phyloP scores from a whole-genome alignment of 108 stramenopile genomes.

The Nitzschia sp. region DNA sequence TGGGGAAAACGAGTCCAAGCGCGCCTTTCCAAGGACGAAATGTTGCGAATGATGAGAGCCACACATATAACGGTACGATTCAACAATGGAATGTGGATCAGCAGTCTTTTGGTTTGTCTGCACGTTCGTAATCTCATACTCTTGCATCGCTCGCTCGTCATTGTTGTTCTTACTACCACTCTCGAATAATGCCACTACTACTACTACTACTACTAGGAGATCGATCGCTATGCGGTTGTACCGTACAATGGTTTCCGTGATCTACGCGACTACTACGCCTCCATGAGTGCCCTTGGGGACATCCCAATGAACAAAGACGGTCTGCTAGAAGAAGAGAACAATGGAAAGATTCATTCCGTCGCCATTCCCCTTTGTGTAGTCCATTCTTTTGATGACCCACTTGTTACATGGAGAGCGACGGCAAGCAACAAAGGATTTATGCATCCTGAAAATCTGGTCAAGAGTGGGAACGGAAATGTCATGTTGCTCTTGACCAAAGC shows the following conservation, averaged over 20 bases:
- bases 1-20: conserved; percentile 62
- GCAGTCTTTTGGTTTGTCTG: not conserved
- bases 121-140: too few relatives aligned
- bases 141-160: too few relatives aligned
- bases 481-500: conserved; percentile 73
- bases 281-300: conserved; percentile 84
- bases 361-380: conserved; percentile 69
- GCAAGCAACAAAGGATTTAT: conserved; percentile 49
- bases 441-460: conserved; percentile 53
- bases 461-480: conserved; percentile 64
- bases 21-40: conserved; percentile 51
- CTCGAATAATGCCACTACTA: not conserved
- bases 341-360: conserved; percentile 60
- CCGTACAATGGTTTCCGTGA: conserved; percentile 76
- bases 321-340: conserved; percentile 6
- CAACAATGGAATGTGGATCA: not conserved
- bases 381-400: conserved; percentile 81
- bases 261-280: conserved; percentile 73
- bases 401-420: conserved; percentile 72
- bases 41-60: conserved; percentile 58
- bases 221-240: conserved; percentile 74
- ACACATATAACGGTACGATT: conserved; percentile 62
- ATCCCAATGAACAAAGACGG: conserved; percentile 39
- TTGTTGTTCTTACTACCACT: not conserved
- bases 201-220: conserved; percentile 27